Evolutionary conservation across 1,284 basidiomycete genomes (phyloP).

Genomic region (Thelephora terrestris): DNA sequence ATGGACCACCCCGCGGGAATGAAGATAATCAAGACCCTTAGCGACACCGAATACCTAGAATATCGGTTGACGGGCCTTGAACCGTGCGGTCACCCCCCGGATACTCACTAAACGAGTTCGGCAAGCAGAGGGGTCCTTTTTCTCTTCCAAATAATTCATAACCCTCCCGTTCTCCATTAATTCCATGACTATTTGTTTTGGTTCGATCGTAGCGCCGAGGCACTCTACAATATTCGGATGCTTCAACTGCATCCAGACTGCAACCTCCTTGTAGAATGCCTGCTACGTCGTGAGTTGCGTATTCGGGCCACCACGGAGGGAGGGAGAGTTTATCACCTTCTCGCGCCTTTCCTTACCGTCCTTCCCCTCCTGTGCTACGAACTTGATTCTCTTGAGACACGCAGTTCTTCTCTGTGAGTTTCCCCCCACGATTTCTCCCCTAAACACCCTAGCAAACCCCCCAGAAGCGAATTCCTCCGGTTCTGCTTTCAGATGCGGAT

Average conservation of each 20-base stretch:
- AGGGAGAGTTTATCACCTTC: background rate
- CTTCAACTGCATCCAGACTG: conserved; percentile 1
- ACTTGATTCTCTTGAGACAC: too few species aligned
- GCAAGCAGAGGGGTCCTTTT: background rate
- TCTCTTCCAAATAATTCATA: background rate
- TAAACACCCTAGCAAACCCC: background rate
- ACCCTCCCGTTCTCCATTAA: background rate
- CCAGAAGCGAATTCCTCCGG: background rate
- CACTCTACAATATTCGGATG: conserved; percentile 5
- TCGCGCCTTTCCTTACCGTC: background rate
- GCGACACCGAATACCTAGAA: background rate
- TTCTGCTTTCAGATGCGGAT: background rate
- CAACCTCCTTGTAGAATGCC: conserved; percentile 2
- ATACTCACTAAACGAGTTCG: background rate
- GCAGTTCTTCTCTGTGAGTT: too few species aligned
- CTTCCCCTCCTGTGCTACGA: too few species aligned
- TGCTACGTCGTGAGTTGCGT: background rate
- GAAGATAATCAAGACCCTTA: background rate
- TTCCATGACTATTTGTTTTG: background rate
- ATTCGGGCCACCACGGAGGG: background rate
- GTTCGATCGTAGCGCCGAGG: background rate
- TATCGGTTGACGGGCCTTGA: background rate
- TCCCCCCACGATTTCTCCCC: background rate
- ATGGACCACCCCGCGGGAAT: background rate
- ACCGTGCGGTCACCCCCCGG: too few species aligned